These are phyloP conservation scores for Cladorrhinum sp. DNA, from an alignment of 2,329 filamentous ascomycete genomes.

Conservation along the genomic window DNA sequence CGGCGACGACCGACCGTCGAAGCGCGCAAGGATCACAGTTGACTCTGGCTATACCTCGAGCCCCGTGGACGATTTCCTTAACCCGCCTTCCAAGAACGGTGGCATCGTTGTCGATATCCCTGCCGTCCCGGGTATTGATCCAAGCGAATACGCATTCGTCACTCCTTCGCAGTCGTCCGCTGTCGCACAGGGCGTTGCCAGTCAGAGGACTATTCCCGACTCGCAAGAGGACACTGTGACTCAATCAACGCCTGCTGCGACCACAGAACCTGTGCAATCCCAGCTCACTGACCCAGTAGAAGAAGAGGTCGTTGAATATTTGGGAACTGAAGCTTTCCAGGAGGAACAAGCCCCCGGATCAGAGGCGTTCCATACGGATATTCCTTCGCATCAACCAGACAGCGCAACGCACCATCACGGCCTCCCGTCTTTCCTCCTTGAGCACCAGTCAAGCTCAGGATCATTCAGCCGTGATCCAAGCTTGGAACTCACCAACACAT, in stretches of 20 bases:
- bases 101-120: slow-evolving; percentile 4
- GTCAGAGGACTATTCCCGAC: slow-evolving; percentile 41
- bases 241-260: background rate
- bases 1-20: background rate
- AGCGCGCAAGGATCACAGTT: background rate
- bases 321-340: background rate
- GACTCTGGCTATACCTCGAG: background rate
- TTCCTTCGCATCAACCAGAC: background rate
- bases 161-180: slow-evolving; percentile 10
- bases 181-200: slow-evolving; percentile 23
- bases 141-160: slow-evolving; percentile 4
- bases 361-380: background rate
- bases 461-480: background rate
- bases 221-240: slow-evolving; percentile 33
- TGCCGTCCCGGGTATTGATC: slow-evolving; percentile 13
- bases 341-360: background rate
- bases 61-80: background rate
- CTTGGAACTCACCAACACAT: background rate
- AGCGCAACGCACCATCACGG: background rate
- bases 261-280: background rate
- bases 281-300: background rate
- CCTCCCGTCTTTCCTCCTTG: background rate
- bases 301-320: background rate
- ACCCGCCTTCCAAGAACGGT: background rate
- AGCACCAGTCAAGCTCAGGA: background rate